A percentile compares a stretch with the other conserved stretches of the same genome.
Evolutionary conservation across 139 green algal species (phyloP).

Genomic region (Micractinium sp.): DNA sequence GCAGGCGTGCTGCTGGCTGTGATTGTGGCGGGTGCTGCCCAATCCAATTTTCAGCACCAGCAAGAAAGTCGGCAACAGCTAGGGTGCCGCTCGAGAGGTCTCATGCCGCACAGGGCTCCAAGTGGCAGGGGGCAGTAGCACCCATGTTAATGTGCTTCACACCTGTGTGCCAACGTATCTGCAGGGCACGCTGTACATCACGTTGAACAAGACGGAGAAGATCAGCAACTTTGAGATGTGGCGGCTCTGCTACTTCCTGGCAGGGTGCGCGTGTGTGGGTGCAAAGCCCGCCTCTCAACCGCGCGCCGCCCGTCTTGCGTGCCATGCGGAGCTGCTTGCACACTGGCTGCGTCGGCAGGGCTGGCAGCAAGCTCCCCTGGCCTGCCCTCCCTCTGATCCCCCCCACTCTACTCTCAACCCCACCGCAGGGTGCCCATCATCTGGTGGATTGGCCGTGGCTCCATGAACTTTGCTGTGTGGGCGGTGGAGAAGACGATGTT

Average conservation of each 20-base stretch:
- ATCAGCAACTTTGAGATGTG: constrained; percentile 35
- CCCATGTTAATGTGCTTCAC: neutral
- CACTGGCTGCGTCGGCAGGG: too few relatives aligned
- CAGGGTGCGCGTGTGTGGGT: constrained; percentile 6
- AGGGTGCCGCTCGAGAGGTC: too few relatives aligned
- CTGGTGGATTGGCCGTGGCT: constrained; percentile 18
- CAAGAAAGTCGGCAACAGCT: too few relatives aligned
- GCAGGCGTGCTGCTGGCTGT: neutral
- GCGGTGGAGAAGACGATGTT: constrained; percentile 46
- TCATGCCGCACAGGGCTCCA: too few relatives aligned
- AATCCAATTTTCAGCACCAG: too few relatives aligned
- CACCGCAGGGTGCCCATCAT: constrained; percentile 24
- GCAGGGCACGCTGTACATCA: constrained; percentile 12
- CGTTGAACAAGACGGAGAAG: neutral
- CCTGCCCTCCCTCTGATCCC: too few relatives aligned
- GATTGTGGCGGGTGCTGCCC: too few relatives aligned
- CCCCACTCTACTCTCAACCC: neutral
- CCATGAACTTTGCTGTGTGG: constrained; percentile 15
- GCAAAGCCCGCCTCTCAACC: too few relatives aligned
- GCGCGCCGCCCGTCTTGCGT: too few relatives aligned
- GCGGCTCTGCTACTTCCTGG: constrained; percentile 51
- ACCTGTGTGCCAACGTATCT: neutral
- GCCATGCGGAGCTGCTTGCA: too few relatives aligned
- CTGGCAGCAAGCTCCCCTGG: too few relatives aligned
- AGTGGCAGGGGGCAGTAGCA: neutral